Percentiles rank a stretch among this genome's conserved stretches.
Evolutionary conservation across 345 rosid species (phyloP).

Genomic region (Erucastrum elatum): DNA sequence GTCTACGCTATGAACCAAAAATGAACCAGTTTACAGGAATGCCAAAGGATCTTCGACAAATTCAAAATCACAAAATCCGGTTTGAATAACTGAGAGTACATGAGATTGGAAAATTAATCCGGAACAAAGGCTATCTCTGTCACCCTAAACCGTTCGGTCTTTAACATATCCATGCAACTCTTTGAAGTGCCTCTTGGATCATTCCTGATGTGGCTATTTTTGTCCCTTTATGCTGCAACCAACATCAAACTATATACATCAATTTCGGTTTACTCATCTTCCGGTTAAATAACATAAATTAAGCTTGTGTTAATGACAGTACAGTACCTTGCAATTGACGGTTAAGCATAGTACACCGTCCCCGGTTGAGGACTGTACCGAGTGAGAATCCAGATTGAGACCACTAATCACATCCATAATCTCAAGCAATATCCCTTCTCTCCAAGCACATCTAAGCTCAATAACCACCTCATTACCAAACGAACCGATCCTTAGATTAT

Average conservation of each 20-base stretch:
- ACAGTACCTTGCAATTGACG: slow-evolving; percentile 67
- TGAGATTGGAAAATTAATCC: slow-evolving; percentile 12
- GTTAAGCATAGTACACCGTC: slow-evolving; percentile 65
- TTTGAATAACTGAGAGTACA: slow-evolving; percentile 24
- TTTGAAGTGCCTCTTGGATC: slow-evolving; percentile 62
- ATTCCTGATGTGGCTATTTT: slow-evolving; percentile 45
- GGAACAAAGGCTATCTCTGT: slow-evolving; percentile 13
- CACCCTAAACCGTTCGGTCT: slow-evolving; percentile 23
- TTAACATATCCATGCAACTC: slow-evolving; percentile 59
- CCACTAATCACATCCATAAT: slow-evolving; percentile 66
- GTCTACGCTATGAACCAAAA: slow-evolving; percentile 19
- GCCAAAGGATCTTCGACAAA: neutral
- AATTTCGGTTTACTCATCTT: slow-evolving; percentile 1
- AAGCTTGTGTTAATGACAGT: neutral
- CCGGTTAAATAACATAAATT: slow-evolving; percentile 14
- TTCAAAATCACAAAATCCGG: slow-evolving; percentile 15
- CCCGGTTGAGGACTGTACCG: slow-evolving; percentile 66
- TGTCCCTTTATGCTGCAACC: slow-evolving; percentile 64
- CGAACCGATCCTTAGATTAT: slow-evolving; percentile 44
- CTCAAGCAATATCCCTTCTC: slow-evolving; percentile 79
- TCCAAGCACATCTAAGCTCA: slow-evolving; percentile 74
- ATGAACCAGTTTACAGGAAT: slow-evolving; percentile 5
- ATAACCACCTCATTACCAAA: slow-evolving; percentile 58
- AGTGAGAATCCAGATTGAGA: slow-evolving; percentile 71
- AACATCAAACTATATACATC: neutral